These are phyloP conservation scores for Amborella trichopoda DNA, from an alignment of 164 flowering plant genomes.

Conservation along the genomic window DNA sequence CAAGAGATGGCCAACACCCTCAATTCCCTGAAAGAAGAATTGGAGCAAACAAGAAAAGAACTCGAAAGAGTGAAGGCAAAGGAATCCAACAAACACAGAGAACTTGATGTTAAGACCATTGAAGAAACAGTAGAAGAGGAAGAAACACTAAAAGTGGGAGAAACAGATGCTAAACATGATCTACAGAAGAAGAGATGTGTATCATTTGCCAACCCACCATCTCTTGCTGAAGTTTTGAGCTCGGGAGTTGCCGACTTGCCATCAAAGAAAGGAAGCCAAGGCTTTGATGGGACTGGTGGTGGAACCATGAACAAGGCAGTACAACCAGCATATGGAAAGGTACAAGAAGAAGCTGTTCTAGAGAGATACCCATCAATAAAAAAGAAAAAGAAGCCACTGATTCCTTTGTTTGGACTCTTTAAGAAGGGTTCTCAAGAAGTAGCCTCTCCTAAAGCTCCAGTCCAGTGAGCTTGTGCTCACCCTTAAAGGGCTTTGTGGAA, in stretches of 20 bases:
- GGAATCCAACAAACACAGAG: conserved; percentile 10
- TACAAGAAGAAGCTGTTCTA: background rate
- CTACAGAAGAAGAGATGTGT: conserved; percentile 46
- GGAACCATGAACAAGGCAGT: too few relatives aligned
- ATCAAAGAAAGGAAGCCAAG: too few relatives aligned
- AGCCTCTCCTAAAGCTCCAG: conserved; percentile 11
- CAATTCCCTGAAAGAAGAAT: conserved; percentile 39
- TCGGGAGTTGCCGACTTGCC: conserved; percentile 6
- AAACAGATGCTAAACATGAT: too few relatives aligned
- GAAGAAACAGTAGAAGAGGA: conserved; percentile 18
- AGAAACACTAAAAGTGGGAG: background rate
- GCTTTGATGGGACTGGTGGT: too few relatives aligned
- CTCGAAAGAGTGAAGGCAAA: conserved; percentile 25
- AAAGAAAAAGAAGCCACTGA: conserved; percentile 21
- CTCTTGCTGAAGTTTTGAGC: conserved; percentile 17
- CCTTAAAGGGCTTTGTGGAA: too few relatives aligned
- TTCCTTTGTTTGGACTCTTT: conserved; percentile 31
- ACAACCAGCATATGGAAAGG: too few relatives aligned
- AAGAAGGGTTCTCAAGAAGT: conserved; percentile 28
- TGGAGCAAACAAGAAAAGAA: conserved; percentile 45
- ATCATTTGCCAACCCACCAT: conserved; percentile 38
- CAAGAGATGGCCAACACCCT: conserved; percentile 30
- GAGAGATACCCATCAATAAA: conserved; percentile 2
- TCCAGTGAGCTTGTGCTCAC: too few relatives aligned
- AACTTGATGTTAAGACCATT: conserved; percentile 29